Evolutionary conservation across 345 rosid species (phyloP), one percentile per base, ranked within the genome.

Genomic region (Brassica nigra): DNA sequence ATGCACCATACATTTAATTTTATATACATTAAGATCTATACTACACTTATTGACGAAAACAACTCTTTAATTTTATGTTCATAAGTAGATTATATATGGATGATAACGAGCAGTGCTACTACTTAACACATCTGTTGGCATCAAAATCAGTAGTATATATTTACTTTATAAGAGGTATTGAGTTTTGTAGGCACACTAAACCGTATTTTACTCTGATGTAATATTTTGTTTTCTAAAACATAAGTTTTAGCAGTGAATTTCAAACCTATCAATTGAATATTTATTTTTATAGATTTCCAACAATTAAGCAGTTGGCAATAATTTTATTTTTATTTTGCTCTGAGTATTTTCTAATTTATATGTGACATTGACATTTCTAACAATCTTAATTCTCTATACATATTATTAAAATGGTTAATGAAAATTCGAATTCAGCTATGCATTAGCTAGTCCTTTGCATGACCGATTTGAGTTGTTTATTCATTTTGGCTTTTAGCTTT

Each of bases 1-100:
- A 14, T 49, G 18, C 55, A 49, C 8, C 68, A 7, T 64, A 33
- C n/a, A n/a, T 31, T 62, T 61, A 11, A 1, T 28, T 61, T 4
- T 28, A 28, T 5, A 6, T 29, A 62, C 14, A 49, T 49, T 34
- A 49, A 65, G 69, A 36, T 34, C 14, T 37, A 6, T 74, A 14
- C n/a, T 64, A 18, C 49, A 74, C 49, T 49, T 74, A 62, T 64
- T 74, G 36, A 64, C 34, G 44, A 74, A 30, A 62, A 6, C 12
- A 2, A 6, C 49, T 16, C 29, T 2, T 29, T 5, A 8, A 8
- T 65, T 49, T 20, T 65, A 0, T 65, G 9, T 27, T 52, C 10
- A 20, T 65, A 4, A 28, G 55, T 64, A 63, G 33, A 47, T 42
- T 73, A 5, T 34, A 34, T 34, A 73, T 62, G 42, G 36, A 29